Conservation (phyloP, 2,329 filamentous ascomycete genomes). For the Fonsecaea multimorphosa region DNA sequence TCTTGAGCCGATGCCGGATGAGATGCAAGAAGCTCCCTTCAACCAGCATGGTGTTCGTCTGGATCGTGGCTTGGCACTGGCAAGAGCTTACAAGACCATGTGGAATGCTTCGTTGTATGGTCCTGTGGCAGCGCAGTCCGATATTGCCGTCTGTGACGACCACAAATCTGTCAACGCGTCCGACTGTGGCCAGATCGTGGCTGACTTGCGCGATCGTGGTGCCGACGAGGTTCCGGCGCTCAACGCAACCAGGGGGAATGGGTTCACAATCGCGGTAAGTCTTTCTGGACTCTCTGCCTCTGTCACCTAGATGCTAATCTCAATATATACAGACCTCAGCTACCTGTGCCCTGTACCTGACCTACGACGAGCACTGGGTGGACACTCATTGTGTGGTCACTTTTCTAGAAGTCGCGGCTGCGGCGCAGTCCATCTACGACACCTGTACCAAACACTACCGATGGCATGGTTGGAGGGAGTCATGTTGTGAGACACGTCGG, state of each 20-base stretch:
- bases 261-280: constrained; percentile 5
- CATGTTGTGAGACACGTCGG: constrained; percentile 13
- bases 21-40: constrained; percentile 15
- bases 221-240: neutral
- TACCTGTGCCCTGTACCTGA: constrained; percentile 12
- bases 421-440: constrained; percentile 14
- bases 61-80: constrained; percentile 11
- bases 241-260: neutral
- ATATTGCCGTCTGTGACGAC: neutral
- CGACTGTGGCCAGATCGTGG: constrained; percentile 8
- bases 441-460: constrained; percentile 5
- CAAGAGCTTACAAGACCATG: constrained; percentile 15
- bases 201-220: neutral
- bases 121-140: neutral
- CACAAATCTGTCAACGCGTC: neutral
- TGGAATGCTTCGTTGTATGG: constrained; percentile 6
- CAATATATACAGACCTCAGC: neutral
- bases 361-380: constrained; percentile 19
- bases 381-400: constrained; percentile 9
- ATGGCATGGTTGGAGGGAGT: constrained; percentile 7
- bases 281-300: neutral
- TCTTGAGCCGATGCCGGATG: constrained; percentile 12
- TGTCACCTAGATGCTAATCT: neutral
- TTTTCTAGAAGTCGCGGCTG: constrained; percentile 19
- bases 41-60: constrained; percentile 11